Percentiles rank a stretch among this genome's conserved stretches.
phyloP scores from a whole-genome alignment of 176 grass and related monocot genomes.

The Thalia dealbata region DNA sequence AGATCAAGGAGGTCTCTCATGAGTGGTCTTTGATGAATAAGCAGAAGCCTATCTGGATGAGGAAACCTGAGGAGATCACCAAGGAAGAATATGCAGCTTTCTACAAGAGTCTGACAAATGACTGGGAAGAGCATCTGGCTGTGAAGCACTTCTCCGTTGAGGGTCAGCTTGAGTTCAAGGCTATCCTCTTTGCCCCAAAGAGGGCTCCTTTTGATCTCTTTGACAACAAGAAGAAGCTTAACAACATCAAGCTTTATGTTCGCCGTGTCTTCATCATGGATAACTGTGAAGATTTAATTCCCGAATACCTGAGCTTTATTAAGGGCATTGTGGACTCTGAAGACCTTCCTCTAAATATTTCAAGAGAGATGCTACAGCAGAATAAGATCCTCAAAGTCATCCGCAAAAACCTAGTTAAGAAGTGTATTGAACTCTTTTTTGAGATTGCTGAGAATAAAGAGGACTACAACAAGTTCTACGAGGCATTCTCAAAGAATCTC shows the following conservation, averaged over 20 bases:
- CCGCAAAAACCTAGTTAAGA: conserved; percentile 12
- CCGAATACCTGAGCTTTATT: background rate
- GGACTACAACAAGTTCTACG: conserved; percentile 9
- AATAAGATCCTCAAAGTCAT: conserved; percentile 10
- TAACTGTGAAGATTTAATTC: conserved; percentile 8
- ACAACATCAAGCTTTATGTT: conserved; percentile 8
- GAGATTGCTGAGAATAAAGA: conserved; percentile 10
- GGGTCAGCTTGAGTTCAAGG: conserved; percentile 10
- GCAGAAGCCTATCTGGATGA: conserved; percentile 9
- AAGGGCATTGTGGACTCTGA: conserved; percentile 4
- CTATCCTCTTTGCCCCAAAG: background rate
- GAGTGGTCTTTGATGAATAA: conserved; percentile 11
- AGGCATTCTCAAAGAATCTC: conserved; percentile 11
- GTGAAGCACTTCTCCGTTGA: conserved; percentile 6
- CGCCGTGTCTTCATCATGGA: conserved; percentile 12
- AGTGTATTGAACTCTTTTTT: background rate
- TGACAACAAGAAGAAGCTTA: conserved; percentile 2
- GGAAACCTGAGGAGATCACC: conserved; percentile 9
- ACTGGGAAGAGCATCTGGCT: conserved; percentile 8
- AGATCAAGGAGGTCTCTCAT: conserved; percentile 5
- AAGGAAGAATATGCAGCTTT: conserved; percentile 10
- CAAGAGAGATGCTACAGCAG: conserved; percentile 4
- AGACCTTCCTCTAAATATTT: conserved; percentile 6
- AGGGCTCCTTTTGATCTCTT: conserved; percentile 11
- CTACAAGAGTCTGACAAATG: conserved; percentile 5